These are phyloP conservation scores for Ophioceras dolichostomum DNA, from an alignment of 2,329 filamentous ascomycete species.

Conservation along the genomic window DNA sequence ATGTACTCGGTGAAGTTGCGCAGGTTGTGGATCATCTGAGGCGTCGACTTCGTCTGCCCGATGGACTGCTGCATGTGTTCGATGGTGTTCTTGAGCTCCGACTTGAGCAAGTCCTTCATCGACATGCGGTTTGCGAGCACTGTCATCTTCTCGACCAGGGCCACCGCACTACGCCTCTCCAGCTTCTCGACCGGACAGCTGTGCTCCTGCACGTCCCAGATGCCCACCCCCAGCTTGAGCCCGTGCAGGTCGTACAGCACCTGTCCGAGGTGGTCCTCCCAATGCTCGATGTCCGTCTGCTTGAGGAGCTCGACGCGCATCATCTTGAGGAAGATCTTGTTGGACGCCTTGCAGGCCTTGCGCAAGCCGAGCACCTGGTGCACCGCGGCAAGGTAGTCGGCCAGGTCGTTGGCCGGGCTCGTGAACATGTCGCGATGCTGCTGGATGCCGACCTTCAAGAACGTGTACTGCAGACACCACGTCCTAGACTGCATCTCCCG, in stretches of 20 bases:
- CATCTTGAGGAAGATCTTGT: conserved; percentile 80
- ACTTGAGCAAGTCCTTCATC: conserved; percentile 84
- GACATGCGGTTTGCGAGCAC: conserved; percentile 70
- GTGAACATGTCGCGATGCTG: conserved; percentile 55
- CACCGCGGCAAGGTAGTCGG: conserved; percentile 67
- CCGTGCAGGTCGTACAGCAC: conserved; percentile 76
- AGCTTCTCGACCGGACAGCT: conserved; percentile 65
- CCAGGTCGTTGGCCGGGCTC: conserved; percentile 56
- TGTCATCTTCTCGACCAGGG: conserved; percentile 75
- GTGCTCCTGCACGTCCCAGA: conserved; percentile 63
- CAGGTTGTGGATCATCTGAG: conserved; percentile 77
- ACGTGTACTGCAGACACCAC: conserved; percentile 77
- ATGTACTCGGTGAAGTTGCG: conserved; percentile 72
- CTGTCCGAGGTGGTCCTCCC: conserved; percentile 78
- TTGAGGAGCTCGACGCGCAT: conserved; percentile 76
- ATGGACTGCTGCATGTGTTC: conserved; percentile 88
- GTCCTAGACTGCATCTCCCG: conserved; percentile 78
- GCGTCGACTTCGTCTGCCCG: conserved; percentile 63
- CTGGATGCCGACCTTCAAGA: conserved; percentile 62
- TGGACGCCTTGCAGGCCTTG: conserved; percentile 72
- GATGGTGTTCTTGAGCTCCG: conserved; percentile 78
- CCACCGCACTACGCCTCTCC: conserved; percentile 67
- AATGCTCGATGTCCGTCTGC: conserved; percentile 64
- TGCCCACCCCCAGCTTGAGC: conserved; percentile 58
- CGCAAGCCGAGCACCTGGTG: conserved; percentile 78